Base-by-base conservation (phyloP, 495 filamentous ascomycete species). In the Jackrogersella minutella region DNA sequence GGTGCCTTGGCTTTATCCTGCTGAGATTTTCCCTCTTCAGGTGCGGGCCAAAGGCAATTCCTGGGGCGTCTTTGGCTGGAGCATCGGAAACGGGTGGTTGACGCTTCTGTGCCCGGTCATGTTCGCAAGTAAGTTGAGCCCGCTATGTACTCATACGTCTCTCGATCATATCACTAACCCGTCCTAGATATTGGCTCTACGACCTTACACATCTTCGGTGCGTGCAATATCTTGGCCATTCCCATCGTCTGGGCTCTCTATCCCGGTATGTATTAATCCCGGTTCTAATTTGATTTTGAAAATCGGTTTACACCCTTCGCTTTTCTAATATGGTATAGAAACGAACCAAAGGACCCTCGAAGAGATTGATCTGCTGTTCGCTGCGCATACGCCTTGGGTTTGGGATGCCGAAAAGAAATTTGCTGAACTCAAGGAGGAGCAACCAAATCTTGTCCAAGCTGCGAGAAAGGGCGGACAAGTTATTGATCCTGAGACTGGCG, bases 51-150 rank as follows among this genome's bases (percentile, higher is more conserved):
- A 87, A 28, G 89, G 89, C 16, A 91, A 90, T 47, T 86, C 89
- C n/a, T 90, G 87, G 86, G 88, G 89, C 66, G 89, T 91, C 0
- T 82, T 91, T 2, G 88, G 89, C 13, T 91, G 88, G 88, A 85
- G 82, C 56, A 89, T 91, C 34, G 88, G 87, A n/a, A 90, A 89
- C 59, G 88, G 86, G 34, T 88, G 86, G 85, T 44, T 77, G 72
- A 88, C 85, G 0, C 81, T 89, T 5, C 76, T 89, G 3, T 87
- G 85, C 50, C 88, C 88, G 1, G 81, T 87, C 4, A 87, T 90
- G 79, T 90, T 91, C 73, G 19, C 63, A 3, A 68, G 72, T 74
- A 69, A 66, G 70, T 64, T 46, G 11, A 9, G 5, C 16, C 36
- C 9, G 33, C 19, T 7, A 46, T 26, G 22, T 9, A 46, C 10